Evolutionary conservation across 1,284 basidiomycete genomes (phyloP), one percentile per base, ranked within the genome.

Genomic region (Ceratobasidium theobromae): DNA sequence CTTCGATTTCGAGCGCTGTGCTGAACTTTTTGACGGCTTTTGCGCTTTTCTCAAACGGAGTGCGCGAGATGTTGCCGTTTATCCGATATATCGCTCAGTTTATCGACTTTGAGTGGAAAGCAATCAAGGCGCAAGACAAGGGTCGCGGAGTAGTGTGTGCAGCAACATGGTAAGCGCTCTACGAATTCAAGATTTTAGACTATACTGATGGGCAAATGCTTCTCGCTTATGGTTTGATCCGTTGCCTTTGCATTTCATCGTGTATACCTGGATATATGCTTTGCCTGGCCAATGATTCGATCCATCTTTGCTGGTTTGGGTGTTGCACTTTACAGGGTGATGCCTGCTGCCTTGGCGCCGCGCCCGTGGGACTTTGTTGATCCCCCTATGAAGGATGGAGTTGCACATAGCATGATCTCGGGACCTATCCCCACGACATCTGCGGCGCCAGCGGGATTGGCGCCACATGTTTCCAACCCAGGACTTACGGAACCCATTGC

Each of bases 101-200:
- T 75, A 78, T 89, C 70, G 86, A 91, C 69, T 84, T 81, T 45
- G 88, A 91, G 73, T 90, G 85, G 79, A 77, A 75, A 64, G 68
- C 80, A 53, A 88, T 93, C 73, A 80, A 84, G 73, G 77, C 72
- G 28, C 82, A 87, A 71, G 81, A 93, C 72, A 71, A 79, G 53
- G 89, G 90, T 0, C 76, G 83, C 72, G 91, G 91, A 28, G 89
- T 92, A 21, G 85, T 93, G 35, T 92, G 90, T 74, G 87, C 88
- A 53, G 87, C 90, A 23, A 93, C 91, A 16, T 92, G 90, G 87
- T 86, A 72, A 53, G 80, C 18, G 5, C 76, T 4, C 11, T n/a
- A n/a, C 18, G 32, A 33, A 40, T 2, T 21, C n/a, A 32, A 23
- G 16, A 6, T 16, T 60, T 60, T 60, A 60, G 45, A 23, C 43